These are phyloP conservation scores for Magnaporthiopsis poae DNA, from an alignment of 2,329 filamentous ascomycete genomes.

Conservation along the genomic window DNA sequence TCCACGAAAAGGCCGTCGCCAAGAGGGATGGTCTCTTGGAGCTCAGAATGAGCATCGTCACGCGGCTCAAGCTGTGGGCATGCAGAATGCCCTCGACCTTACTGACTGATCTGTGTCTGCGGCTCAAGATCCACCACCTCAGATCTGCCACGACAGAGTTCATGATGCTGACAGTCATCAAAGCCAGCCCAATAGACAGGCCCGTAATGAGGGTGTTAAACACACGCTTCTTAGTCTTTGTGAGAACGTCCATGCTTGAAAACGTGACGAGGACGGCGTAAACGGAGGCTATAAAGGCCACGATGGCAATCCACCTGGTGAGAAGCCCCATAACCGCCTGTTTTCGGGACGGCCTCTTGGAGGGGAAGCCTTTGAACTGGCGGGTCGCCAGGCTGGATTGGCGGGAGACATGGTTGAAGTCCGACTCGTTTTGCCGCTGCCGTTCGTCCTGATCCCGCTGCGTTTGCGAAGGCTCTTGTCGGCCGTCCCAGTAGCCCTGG, in stretches of 20 bases:
- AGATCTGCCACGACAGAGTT: slow-evolving; percentile 34
- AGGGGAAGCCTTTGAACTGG: slow-evolving; percentile 5
- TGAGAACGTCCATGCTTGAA: neutral
- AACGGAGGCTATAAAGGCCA: neutral
- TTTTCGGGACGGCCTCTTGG: slow-evolving; percentile 4
- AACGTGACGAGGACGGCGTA: slow-evolving; percentile 2
- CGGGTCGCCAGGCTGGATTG: neutral
- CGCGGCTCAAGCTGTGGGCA: slow-evolving; percentile 5
- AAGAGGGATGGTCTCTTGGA: neutral
- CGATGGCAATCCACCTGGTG: neutral
- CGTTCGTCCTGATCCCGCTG: neutral
- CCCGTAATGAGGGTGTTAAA: slow-evolving; percentile 36
- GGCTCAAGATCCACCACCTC: slow-evolving; percentile 36
- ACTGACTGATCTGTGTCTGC: slow-evolving; percentile 24
- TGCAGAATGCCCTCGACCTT: slow-evolving; percentile 23
- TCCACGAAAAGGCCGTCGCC: slow-evolving; percentile 1
- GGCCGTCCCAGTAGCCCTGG: neutral
- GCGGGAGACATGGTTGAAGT: neutral
- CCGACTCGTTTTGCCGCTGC: neutral
- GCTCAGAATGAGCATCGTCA: slow-evolving; percentile 3
- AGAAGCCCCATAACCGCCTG: neutral
- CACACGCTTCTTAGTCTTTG: slow-evolving; percentile 3
- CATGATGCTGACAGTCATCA: slow-evolving; percentile 32
- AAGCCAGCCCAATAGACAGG: slow-evolving; percentile 30
- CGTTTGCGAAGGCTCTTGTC: neutral